Evolutionary conservation across 768 basidiomycete genomes (phyloP).

Genomic region (Boletus rubescentipes): DNA sequence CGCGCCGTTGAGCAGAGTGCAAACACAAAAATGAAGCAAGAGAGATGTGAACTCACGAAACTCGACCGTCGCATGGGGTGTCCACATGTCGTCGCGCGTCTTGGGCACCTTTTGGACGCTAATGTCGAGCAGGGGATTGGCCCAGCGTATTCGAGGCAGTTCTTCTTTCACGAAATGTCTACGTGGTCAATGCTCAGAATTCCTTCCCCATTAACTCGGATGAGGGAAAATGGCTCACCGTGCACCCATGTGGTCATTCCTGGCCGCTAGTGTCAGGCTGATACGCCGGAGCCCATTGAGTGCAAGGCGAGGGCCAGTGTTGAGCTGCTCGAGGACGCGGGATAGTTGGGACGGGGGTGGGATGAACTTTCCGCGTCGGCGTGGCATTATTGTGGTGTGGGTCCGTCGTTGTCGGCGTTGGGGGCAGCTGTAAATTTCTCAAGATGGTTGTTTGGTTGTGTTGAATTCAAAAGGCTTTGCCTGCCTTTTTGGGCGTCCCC

Average conservation of each 20-base stretch:
- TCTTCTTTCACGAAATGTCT: constrained; percentile 81
- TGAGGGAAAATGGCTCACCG: constrained; percentile 44
- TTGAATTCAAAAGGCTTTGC: constrained; percentile 22
- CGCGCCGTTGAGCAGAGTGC: not conserved
- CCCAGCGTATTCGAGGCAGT: constrained; percentile 75
- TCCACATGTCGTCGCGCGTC: constrained; percentile 53
- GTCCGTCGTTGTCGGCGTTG: not conserved
- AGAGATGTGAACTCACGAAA: constrained; percentile 52
- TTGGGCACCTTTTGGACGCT: constrained; percentile 56
- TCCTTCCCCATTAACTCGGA: not conserved
- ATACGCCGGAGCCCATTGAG: constrained; percentile 43
- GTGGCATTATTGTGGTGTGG: constrained; percentile 18
- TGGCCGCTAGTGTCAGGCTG: constrained; percentile 17
- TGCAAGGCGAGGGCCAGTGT: constrained; percentile 48
- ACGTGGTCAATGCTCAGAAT: not conserved
- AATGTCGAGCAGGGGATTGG: constrained; percentile 67
- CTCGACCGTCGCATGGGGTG: constrained; percentile 57
- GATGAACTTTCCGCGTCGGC: constrained; percentile 29
- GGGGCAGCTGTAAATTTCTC: not conserved
- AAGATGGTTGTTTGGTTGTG: constrained; percentile 18
- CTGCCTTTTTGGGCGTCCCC: constrained; percentile 5
- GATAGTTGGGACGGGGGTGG: constrained; percentile 58
- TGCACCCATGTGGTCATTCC: constrained; percentile 75
- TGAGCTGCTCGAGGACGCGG: constrained; percentile 50
- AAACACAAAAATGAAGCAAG: no score